Evolutionary conservation across 129 eudicot species (phyloP).

Genomic region (Artemisia annua): DNA sequence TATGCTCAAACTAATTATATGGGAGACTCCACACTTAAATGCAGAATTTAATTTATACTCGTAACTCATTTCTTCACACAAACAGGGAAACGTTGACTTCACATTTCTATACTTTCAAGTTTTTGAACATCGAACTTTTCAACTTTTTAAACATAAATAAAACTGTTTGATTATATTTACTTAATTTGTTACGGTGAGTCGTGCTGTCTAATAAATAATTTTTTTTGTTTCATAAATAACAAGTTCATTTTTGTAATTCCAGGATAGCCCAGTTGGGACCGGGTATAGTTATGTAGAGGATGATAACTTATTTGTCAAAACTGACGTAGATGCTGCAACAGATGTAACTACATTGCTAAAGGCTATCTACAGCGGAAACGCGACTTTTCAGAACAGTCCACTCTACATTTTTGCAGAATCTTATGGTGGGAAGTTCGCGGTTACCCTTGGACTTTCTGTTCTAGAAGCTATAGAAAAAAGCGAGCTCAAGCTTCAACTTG

Average conservation of each 20-base stretch:
- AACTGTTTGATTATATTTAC: background rate
- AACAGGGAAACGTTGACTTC: no score
- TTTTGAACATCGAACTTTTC: no score
- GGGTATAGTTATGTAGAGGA: constrained; percentile 91
- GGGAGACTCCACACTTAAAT: no score
- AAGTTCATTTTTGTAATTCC: constrained; percentile 5
- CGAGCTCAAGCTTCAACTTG: constrained; percentile 60
- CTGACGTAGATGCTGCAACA: constrained; percentile 76
- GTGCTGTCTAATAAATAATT: no score
- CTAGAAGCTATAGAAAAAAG: constrained; percentile 62
- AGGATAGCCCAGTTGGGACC: constrained; percentile 98
- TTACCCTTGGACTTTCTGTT: constrained; percentile 70
- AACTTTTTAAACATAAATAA: no score
- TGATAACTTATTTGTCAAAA: constrained; percentile 50
- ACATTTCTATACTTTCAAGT: no score
- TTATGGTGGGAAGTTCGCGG: constrained; percentile 80
- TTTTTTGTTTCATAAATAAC: background rate
- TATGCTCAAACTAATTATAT: no score
- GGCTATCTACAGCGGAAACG: constrained; percentile 46
- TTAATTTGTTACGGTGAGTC: background rate
- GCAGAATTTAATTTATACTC: no score
- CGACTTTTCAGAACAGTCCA: constrained; percentile 58
- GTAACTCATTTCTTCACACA: no score
- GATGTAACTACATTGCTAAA: constrained; percentile 74
- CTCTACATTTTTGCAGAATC: constrained; percentile 79